Evolutionary conservation across 768 basidiomycete species (phyloP), one percentile per base, ranked within the genome.

Genomic region (Lentinula detonsa): DNA sequence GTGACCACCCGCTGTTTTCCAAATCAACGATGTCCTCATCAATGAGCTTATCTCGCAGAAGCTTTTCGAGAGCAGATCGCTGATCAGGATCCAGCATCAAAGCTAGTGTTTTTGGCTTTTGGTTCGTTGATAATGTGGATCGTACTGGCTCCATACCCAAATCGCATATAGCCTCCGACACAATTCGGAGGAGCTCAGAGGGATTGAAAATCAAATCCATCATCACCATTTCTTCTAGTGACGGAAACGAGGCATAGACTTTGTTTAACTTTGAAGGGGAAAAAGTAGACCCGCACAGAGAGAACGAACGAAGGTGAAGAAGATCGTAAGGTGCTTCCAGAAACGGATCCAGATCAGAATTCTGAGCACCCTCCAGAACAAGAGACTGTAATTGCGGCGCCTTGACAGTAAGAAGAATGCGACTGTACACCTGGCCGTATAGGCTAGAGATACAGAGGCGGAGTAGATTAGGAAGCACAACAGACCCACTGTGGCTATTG

Each of bases 391-490:
- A 70, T 13, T 59, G 57, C 0, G 79, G 78, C 2, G 81, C 77
- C 23, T 69, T 63, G 31, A 83, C 72, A 33, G 67, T 65, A 4
- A 75, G 64, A 39, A 83, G 70, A 23, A 82, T 63, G 3, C 73
- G 72, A 50, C 73, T 70, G 62, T 77, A 79, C 3, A 76, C 68
- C 34, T 66, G 63, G 6, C 75, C 78, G 1, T 69, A 69, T 7
- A 74, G 67, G 6, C 76, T 74, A 45, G 73, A 76, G 48, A 83
- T 72, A 34, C 79, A 73, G 51, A 84, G 68, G 2, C 77, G 76
- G 8, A 67, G 69, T 37, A 84, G 69, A 34, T 64, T 65, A 5
- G 76, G 76, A n/a, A 79, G 65, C 0, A 65, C 64, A 42, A 70
- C 66, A 18, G 34, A 37, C 13, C 60, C 56, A 28, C 28, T 28